Evolutionary conservation across 2,329 filamentous ascomycete genomes (phyloP), one percentile per base, ranked within the genome.

Genomic region (Verticillium tricorpus): DNA sequence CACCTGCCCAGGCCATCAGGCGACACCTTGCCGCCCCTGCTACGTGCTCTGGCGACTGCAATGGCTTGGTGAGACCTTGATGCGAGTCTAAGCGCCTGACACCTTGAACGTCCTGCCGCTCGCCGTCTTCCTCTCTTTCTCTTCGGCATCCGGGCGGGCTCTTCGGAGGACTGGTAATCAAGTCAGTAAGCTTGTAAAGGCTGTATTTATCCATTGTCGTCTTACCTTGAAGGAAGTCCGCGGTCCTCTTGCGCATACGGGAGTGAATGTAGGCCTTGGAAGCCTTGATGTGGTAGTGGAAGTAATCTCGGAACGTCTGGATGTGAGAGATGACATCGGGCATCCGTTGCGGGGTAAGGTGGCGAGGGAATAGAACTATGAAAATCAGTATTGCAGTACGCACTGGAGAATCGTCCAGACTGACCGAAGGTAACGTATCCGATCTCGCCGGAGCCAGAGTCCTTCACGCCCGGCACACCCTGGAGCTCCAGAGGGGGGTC

Each of bases 201-300:
- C 1, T 3, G 15, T 11, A 14, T 22, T 7, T n/a, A n/a, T n/a
- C 12, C 9, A 32, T 6, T n/a, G 31, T 39, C 39, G 37, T 69
- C 83, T 74, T 81, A 94, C 92, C 92, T 85, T 99, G 96, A 62
- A 99, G 87, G 82, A 99, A 99, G 76, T 99, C 96, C 58, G 95
- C 95, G 11, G 96, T 99, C 76, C 95, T 88, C 82, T 94, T 92
- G 74, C 95, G 89, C 95, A 99, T 99, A 72, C 96, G 88, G 37
- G 93, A 96, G 83, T 99, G 95, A 67, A 99, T 99, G 73, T 97
- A 99, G 60, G 96, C 95, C 83, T 99, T 99, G 65, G 93, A 97
- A 34, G 95, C 96, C 80, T 99, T 99, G 80, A 99, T 99, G 78
- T 99, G 95, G 77, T 99, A 99, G 78, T 99, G 95, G 84, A 99